Conservation (phyloP, 2,329 filamentous ascomycete species). For the Fusarium secorum region DNA sequence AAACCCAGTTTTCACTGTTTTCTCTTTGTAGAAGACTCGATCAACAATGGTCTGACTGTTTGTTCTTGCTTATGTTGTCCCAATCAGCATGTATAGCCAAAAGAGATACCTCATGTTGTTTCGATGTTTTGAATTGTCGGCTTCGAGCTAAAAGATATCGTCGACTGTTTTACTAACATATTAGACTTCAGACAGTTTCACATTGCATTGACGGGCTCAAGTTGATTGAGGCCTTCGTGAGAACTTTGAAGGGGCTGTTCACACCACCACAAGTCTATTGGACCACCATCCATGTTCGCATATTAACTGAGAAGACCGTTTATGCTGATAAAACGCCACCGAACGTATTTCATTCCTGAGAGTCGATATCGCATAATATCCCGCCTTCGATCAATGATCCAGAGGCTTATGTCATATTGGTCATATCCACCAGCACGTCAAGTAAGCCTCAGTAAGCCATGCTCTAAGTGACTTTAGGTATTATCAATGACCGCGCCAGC, state of each 20-base stretch:
- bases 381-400: neutral
- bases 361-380: neutral
- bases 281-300: neutral
- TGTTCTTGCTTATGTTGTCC: neutral
- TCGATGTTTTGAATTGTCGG: neutral
- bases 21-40: neutral
- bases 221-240: neutral
- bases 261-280: neutral
- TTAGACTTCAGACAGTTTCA: neutral
- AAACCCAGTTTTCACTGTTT: neutral
- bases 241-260: neutral
- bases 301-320: neutral
- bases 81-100: neutral
- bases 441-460: slow-evolving; percentile 28
- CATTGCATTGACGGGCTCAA: neutral
- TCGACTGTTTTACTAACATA: no score
- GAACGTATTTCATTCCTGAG: neutral
- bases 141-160: neutral
- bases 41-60: neutral
- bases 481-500: neutral
- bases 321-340: neutral
- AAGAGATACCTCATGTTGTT: neutral
- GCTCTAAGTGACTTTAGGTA: neutral
- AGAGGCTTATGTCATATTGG: slow-evolving; percentile 14
- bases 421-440: neutral